Evolutionary conservation across 164 flowering plant genomes (phyloP).

Genomic region (Piper betle): DNA sequence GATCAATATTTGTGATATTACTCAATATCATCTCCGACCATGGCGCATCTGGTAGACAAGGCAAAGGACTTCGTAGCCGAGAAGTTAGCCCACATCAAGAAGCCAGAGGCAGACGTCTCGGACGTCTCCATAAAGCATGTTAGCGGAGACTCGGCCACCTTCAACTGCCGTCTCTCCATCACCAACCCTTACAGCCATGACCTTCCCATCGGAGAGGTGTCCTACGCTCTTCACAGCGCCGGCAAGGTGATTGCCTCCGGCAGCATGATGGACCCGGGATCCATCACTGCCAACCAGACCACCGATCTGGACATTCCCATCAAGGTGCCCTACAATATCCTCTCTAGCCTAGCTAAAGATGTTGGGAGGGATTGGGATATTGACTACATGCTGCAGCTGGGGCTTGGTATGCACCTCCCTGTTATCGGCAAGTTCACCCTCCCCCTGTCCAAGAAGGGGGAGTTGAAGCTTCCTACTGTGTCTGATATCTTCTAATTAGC

Average conservation of each 20-base stretch:
- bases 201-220: constrained; percentile 60
- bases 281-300: constrained; percentile 28
- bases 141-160: constrained; percentile 28
- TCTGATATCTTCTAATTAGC: constrained; percentile 16
- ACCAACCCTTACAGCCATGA: constrained; percentile 44
- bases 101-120: constrained; percentile 52
- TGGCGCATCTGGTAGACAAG: constrained; percentile 39
- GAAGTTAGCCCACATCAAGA: constrained; percentile 41
- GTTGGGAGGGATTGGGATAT: constrained; percentile 62
- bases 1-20: too few relatives aligned
- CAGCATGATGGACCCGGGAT: constrained; percentile 55
- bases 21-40: not conserved
- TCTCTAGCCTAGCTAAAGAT: constrained; percentile 46
- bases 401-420: constrained; percentile 45
- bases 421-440: constrained; percentile 48
- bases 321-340: constrained; percentile 35
- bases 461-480: constrained; percentile 62
- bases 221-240: constrained; percentile 50
- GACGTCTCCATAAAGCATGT: constrained; percentile 47
- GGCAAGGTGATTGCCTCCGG: constrained; percentile 51
- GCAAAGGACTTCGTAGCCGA: constrained; percentile 59
- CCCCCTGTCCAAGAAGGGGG: constrained; percentile 49
- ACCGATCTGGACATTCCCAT: constrained; percentile 36
- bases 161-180: constrained; percentile 33
- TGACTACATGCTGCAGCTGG: constrained; percentile 36